Conservation (phyloP, 2,329 filamentous ascomycete genomes). For the Colletotrichum agaves region DNA sequence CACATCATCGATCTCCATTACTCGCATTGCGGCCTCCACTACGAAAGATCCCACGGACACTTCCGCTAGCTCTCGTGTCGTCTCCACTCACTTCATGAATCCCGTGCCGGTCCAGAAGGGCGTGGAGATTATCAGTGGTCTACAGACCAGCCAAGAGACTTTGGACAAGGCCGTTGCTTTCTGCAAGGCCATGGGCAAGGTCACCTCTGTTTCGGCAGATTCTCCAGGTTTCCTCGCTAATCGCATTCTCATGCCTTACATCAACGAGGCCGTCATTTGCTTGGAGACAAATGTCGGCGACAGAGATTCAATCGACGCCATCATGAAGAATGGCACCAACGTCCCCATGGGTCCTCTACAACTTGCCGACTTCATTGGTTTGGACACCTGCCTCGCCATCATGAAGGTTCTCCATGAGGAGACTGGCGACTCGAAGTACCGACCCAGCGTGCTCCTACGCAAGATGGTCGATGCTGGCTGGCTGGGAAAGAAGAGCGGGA, state of each 20-base stretch:
- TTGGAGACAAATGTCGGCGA: constrained; percentile 91
- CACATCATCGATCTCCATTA: constrained; percentile 98
- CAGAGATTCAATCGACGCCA: constrained; percentile 92
- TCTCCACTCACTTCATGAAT: constrained; percentile 99
- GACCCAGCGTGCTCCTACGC: constrained; percentile 84
- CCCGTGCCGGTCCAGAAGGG: constrained; percentile 96
- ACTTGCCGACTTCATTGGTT: constrained; percentile 94
- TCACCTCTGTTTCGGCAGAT: constrained; percentile 87
- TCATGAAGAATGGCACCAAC: constrained; percentile 99
- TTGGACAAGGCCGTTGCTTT: constrained; percentile 85
- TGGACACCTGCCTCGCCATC: constrained; percentile 95
- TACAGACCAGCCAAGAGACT: constrained; percentile 89
- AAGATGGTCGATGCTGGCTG: constrained; percentile 99
- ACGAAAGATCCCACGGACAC: constrained; percentile 82
- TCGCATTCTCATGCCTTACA: constrained; percentile 98
- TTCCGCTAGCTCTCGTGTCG: constrained; percentile 84
- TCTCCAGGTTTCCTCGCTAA: constrained; percentile 96
- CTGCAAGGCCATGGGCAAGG: constrained; percentile 92
- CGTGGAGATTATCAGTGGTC: constrained; percentile 94
- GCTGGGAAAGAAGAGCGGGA: constrained; percentile 97
- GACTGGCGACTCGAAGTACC: constrained; percentile 95
- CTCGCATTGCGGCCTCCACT: constrained; percentile 90
- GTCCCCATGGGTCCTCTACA: constrained; percentile 97
- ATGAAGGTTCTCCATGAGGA: constrained; percentile 95
- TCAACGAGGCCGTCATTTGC: constrained; percentile 97